phyloP scores from a whole-genome alignment of 441 rosid species.

The Arabidopsis hybrid region DNA sequence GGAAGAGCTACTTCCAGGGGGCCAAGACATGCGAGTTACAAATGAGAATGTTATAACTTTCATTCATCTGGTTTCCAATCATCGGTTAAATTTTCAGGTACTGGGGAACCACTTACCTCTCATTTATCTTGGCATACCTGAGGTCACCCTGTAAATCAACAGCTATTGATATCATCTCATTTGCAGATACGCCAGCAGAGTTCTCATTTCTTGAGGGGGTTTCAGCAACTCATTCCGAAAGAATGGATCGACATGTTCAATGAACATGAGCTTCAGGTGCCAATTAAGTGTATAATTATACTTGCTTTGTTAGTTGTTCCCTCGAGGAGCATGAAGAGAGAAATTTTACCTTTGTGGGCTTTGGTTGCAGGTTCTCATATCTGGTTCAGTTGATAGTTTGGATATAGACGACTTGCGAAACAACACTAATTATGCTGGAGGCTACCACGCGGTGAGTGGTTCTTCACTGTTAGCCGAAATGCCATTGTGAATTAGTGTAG shows the following conservation, averaged over 20 bases:
- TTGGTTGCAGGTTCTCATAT: conserved; percentile 84
- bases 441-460: conserved; percentile 78
- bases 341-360: conserved; percentile 21
- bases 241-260: conserved; percentile 98
- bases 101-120: conserved; percentile 10
- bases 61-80: conserved; percentile 96
- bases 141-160: conserved; percentile 29
- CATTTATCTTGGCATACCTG: conserved; percentile 15
- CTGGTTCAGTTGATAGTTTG: conserved; percentile 97
- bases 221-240: conserved; percentile 94
- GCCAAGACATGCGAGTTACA: conserved; percentile 79
- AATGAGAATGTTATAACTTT: conserved; percentile 93
- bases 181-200: conserved; percentile 96
- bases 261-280: conserved; percentile 98
- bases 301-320: conserved; percentile 22
- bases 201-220: conserved; percentile 90
- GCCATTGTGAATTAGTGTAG: conserved; percentile 4
- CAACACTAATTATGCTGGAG: conserved; percentile 89
- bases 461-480: conserved; percentile 34
- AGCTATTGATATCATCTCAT: conserved; percentile 34
- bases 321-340: conserved; percentile 4
- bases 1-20: conserved; percentile 93
- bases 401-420: conserved; percentile 90
- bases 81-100: conserved; percentile 95
- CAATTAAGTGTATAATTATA: conserved; percentile 1